Evolutionary conservation across 1,284 basidiomycete species (phyloP).

Genomic region (Ganoderma meredithae): DNA sequence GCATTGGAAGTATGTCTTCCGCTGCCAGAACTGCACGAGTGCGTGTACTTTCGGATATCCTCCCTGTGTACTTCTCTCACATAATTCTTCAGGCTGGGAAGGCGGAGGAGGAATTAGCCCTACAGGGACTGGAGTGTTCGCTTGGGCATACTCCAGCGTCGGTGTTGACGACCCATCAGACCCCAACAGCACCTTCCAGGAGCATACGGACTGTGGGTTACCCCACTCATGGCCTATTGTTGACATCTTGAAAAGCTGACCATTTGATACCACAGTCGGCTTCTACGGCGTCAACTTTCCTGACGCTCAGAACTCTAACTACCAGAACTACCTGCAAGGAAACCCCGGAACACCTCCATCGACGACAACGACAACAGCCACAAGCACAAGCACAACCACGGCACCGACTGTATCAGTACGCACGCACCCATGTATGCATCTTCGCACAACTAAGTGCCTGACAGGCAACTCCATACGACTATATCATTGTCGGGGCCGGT

Average conservation of each 20-base stretch:
- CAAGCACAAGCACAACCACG: constrained; percentile 39
- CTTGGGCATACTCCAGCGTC: constrained; percentile 57
- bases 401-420: constrained; percentile 48
- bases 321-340: constrained; percentile 59
- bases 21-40: constrained; percentile 47
- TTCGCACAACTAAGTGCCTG: background rate
- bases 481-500: constrained; percentile 67
- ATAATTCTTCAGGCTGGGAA: constrained; percentile 33
- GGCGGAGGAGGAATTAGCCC: constrained; percentile 49
- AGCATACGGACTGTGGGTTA: constrained; percentile 54
- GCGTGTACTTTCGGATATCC: background rate
- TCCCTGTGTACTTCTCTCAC: background rate
- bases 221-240: background rate
- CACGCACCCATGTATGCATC: background rate
- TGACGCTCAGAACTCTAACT: constrained; percentile 55
- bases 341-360: constrained; percentile 43
- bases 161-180: constrained; percentile 47
- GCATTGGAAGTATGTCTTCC: constrained; percentile 45
- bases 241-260: background rate
- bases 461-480: constrained; percentile 62
- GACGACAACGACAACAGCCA: constrained; percentile 35
- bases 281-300: constrained; percentile 63
- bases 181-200: constrained; percentile 47
- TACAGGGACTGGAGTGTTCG: constrained; percentile 51
- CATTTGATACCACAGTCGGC: constrained; percentile 49